Percentiles rank a stretch among this genome's conserved stretches.
Evolutionary conservation across 495 filamentous ascomycete genomes (phyloP).

Genomic region (Penicillium egyptiacum): DNA sequence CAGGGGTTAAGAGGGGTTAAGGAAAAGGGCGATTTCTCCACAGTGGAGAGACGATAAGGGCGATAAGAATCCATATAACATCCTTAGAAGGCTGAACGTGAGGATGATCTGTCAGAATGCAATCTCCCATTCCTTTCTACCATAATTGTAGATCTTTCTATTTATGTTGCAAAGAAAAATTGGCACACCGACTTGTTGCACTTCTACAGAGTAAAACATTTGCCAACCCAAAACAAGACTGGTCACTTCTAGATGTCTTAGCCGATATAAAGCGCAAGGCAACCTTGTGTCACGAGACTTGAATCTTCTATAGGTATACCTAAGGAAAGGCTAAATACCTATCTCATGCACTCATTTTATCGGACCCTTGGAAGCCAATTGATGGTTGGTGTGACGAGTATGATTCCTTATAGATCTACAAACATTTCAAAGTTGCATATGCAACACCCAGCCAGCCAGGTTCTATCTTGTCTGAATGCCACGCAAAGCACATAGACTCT

Average conservation of each 20-base stretch:
- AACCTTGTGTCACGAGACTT: too few species aligned
- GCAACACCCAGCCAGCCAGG: background rate
- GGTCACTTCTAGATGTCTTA: too few species aligned
- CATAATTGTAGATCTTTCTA: background rate
- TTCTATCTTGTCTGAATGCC: background rate
- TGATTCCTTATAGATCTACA: background rate
- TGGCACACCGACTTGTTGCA: background rate
- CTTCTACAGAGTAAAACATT: background rate
- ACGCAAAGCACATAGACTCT: background rate
- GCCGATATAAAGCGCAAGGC: too few species aligned
- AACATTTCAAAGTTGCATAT: background rate
- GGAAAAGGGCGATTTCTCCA: constrained; percentile 36
- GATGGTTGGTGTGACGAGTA: background rate
- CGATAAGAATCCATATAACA: background rate
- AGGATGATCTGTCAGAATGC: background rate
- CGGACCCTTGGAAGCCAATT: too few species aligned
- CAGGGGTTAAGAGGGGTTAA: constrained; percentile 15
- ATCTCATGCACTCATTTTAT: too few species aligned
- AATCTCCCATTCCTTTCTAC: background rate
- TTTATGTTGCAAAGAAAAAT: background rate
- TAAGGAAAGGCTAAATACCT: too few species aligned
- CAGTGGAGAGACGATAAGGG: constrained; percentile 33
- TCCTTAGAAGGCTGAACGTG: background rate
- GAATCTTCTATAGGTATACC: too few species aligned
- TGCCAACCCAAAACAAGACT: too few species aligned